phyloP scores from a whole-genome alignment of 1,284 basidiomycete genomes.

The Neolentinus lepideus region DNA sequence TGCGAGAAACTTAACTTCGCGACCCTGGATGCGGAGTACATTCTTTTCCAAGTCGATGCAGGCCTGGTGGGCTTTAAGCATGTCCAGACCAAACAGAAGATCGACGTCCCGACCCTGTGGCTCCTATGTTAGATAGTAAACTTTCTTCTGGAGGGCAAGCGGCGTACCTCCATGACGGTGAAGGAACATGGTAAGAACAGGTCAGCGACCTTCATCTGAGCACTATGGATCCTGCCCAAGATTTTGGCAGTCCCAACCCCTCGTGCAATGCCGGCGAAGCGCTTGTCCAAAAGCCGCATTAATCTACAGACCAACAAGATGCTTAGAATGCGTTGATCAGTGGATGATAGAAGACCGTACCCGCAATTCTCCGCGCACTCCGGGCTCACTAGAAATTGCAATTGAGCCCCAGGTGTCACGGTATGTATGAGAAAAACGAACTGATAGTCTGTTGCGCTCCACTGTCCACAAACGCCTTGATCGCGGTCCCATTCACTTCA shows the following conservation, averaged over 20 bases:
- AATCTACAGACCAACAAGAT: conserved; percentile 41
- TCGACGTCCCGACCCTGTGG: conserved; percentile 82
- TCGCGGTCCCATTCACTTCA: conserved; percentile 85
- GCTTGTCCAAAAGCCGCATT: conserved; percentile 87
- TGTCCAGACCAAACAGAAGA: conserved; percentile 92
- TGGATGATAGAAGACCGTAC: conserved; percentile 29
- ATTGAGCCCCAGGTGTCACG: conserved; percentile 1
- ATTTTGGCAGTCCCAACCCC: conserved; percentile 96
- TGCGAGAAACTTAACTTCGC: conserved; percentile 82
- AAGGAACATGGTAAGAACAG: conserved; percentile 88
- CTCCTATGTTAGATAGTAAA: background rate
- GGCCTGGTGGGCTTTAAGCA: conserved; percentile 97
- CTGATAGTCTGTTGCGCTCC: conserved; percentile 97
- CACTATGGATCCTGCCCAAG: conserved; percentile 89
- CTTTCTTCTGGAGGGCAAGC: conserved; percentile 3
- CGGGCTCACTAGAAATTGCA: conserved; percentile 71
- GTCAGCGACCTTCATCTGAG: conserved; percentile 84
- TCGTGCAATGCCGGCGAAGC: conserved; percentile 87
- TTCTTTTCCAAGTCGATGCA: conserved; percentile 89
- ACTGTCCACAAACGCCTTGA: conserved; percentile 97
- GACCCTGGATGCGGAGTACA: conserved; percentile 82
- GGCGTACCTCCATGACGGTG: conserved; percentile 85
- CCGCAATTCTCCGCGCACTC: conserved; percentile 92
- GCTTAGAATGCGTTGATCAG: background rate
- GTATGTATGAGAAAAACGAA: conserved; percentile 30